Percentiles rank a stretch among this genome's conserved stretches.
These are phyloP conservation scores for Polytrichum formosum DNA, from an alignment of 225 moss, liverwort and hornwort genomes.

Conservation along the genomic window DNA sequence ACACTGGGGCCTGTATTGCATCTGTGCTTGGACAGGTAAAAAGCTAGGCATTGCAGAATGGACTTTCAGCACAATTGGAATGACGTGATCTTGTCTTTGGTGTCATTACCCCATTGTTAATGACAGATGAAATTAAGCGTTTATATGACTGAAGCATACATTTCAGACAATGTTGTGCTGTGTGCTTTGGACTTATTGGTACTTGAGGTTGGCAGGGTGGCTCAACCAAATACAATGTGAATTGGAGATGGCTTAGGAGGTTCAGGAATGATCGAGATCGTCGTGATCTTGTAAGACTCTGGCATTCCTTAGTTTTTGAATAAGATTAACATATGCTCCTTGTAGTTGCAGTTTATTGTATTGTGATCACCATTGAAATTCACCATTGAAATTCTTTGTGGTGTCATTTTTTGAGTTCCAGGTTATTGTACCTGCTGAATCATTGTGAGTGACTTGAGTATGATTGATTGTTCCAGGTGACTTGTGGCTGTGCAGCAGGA, in stretches of 20 bases:
- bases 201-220: constrained; percentile 75
- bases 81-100: neutral
- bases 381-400: constrained; percentile 1
- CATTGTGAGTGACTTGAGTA: too few species aligned
- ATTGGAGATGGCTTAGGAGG: constrained; percentile 96
- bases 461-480: constrained; percentile 57
- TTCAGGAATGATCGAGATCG: constrained; percentile 99
- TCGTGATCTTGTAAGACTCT: constrained; percentile 85
- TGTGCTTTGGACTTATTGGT: too few species aligned
- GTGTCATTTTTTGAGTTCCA: neutral
- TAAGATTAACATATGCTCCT: too few species aligned
- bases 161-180: too few species aligned
- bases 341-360: too few species aligned
- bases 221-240: constrained; percentile 91
- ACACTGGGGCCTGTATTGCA: constrained; percentile 98
- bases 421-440: neutral
- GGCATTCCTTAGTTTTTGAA: constrained; percentile 3
- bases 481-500: constrained; percentile 99
- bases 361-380: neutral
- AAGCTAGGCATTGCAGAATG: constrained; percentile 1
- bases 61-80: constrained; percentile 8
- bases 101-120: too few species aligned
- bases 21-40: constrained; percentile 95
- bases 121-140: too few species aligned
- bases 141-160: too few species aligned